Evolutionary conservation across 1,139 yeast genomes (phyloP).

Genomic region (Yamadazyma friedrichii): DNA sequence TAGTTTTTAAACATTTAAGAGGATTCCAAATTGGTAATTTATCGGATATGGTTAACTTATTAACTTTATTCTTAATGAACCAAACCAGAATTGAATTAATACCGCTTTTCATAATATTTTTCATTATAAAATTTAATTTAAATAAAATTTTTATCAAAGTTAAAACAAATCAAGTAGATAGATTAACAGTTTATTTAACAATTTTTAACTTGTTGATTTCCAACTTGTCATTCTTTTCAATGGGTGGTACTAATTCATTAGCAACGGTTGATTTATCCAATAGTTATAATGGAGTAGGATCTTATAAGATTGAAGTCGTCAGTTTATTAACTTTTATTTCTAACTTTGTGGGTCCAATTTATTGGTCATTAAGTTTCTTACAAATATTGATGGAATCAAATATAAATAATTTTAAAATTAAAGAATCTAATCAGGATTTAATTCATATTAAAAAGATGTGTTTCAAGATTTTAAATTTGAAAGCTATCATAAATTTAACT

Average conservation of each 20-base stretch:
- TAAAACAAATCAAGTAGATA: conserved; percentile 17
- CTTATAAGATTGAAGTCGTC: conserved; percentile 69
- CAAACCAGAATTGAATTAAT: conserved; percentile 70
- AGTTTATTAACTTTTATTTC: conserved; percentile 78
- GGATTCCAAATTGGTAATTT: conserved; percentile 25
- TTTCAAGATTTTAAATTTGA: conserved; percentile 29
- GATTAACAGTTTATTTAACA: conserved; percentile 22
- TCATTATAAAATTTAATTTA: conserved; percentile 31
- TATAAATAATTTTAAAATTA: conserved; percentile 13
- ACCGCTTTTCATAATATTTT: conserved; percentile 62
- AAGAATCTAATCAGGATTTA: conserved; percentile 12
- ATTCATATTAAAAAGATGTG: conserved; percentile 10
- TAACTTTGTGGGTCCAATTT: conserved; percentile 83
- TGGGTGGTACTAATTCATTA: conserved; percentile 89
- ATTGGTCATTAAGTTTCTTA: conserved; percentile 67
- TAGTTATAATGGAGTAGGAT: conserved; percentile 82
- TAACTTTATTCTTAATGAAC: conserved; percentile 59
- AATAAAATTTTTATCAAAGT: conserved; percentile 13
- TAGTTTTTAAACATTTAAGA: conserved; percentile 24
- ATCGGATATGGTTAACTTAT: conserved; percentile 43
- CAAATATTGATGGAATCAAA: conserved; percentile 41
- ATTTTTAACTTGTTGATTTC: conserved; percentile 46
- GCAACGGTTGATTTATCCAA: conserved; percentile 89
- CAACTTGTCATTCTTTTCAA: conserved; percentile 76
- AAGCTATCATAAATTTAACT: conserved; percentile 34